Percentiles rank a stretch among this genome's conserved stretches.
Evolutionary conservation across 2,329 filamentous ascomycete species (phyloP).

Genomic region (Penicillium digitatum): DNA sequence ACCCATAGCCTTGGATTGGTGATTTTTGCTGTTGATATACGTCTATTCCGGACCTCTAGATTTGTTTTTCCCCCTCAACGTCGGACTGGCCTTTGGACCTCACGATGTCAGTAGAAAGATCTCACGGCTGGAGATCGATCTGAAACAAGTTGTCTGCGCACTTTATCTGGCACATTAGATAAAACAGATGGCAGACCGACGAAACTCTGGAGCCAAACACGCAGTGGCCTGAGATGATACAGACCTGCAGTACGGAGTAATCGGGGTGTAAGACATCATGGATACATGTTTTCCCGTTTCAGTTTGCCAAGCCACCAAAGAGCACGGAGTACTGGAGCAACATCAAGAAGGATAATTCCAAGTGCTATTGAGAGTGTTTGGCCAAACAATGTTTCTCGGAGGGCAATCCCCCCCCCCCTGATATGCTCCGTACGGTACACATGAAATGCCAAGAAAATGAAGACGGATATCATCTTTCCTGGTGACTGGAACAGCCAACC

Average conservation of each 20-base stretch:
- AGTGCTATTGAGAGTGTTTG: not conserved
- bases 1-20: constrained; percentile 14
- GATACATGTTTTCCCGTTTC: not conserved
- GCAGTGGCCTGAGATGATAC: not conserved
- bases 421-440: no score
- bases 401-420: constrained; percentile 9
- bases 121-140: not conserved
- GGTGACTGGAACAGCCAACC: not conserved
- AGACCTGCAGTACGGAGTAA: not conserved
- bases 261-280: not conserved
- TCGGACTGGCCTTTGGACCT: not conserved
- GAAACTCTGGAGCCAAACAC: not conserved
- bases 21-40: not conserved
- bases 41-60: not conserved
- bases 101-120: not conserved
- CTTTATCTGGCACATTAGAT: constrained; percentile 2
- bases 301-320: not conserved
- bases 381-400: not conserved
- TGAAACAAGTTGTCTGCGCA: not conserved
- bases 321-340: not conserved
- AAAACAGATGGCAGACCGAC: not conserved
- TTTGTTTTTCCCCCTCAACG: not conserved
- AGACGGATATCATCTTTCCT: not conserved
- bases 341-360: not conserved
- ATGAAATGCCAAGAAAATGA: constrained; percentile 16